A percentile compares a stretch with the other conserved stretches of the same genome.
These are phyloP conservation scores for Martiniozyma asiatica DNA, from an alignment of 1,139 yeast genomes.

Conservation along the genomic window DNA sequence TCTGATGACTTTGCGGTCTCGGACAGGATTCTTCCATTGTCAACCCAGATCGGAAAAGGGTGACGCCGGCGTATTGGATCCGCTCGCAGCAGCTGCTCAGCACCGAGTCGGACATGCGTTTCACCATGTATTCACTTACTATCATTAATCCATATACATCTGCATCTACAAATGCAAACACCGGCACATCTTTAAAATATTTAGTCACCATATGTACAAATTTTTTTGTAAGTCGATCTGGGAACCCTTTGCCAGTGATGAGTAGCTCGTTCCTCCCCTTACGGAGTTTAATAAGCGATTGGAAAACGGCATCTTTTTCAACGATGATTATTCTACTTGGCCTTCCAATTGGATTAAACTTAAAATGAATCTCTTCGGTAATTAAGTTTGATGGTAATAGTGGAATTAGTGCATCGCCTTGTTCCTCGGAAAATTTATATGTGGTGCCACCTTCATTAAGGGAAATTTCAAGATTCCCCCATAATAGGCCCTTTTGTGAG, in stretches of 20 bases:
- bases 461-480: conserved; percentile 22
- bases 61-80: too few species aligned
- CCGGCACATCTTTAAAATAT: conserved; percentile 29
- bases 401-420: conserved; percentile 21
- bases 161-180: conserved; percentile 39
- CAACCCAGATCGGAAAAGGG: too few species aligned
- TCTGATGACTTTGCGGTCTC: too few species aligned
- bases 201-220: conserved; percentile 38
- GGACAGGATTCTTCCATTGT: too few species aligned
- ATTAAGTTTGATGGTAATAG: conserved; percentile 11
- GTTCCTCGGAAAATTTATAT: not conserved
- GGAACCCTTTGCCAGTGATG: conserved; percentile 61
- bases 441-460: not conserved
- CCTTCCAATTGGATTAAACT: conserved; percentile 7
- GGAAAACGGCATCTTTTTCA: conserved; percentile 44
- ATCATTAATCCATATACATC: conserved; percentile 58
- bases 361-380: conserved; percentile 11
- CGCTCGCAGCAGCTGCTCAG: too few species aligned
- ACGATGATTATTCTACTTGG: conserved; percentile 35
- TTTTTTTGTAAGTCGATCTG: conserved; percentile 54
- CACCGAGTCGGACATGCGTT: too few species aligned
- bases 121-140: too few species aligned
- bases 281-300: conserved; percentile 12
- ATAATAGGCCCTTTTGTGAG: conserved; percentile 52
- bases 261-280: conserved; percentile 19